phyloP scores from a whole-genome alignment of 1,284 basidiomycete genomes.

The Tilletia horrida region DNA sequence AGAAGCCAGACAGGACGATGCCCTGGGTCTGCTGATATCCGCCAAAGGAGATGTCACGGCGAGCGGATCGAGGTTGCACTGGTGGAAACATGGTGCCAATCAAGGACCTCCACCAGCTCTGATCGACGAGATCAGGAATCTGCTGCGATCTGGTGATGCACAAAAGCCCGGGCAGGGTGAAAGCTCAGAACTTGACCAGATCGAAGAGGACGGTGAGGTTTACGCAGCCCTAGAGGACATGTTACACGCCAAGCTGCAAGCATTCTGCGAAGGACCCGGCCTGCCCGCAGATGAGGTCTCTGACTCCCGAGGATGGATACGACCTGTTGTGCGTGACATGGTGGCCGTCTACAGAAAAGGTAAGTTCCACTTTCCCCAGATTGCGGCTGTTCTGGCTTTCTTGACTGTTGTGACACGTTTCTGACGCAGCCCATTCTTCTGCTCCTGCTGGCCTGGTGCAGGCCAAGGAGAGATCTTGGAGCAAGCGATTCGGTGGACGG shows the following conservation, averaged over 20 bases:
- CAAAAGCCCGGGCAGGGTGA: not conserved
- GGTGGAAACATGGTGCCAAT: not conserved
- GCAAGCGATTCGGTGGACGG: not conserved
- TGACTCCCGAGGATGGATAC: no score
- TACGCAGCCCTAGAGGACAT: not conserved
- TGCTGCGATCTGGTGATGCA: not conserved
- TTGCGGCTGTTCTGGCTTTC: no score
- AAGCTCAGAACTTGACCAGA: not conserved
- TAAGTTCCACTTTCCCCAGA: no score
- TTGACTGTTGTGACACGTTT: no score
- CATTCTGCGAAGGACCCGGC: not conserved
- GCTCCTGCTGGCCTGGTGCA: no score
- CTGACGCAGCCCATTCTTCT: no score
- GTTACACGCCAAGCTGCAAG: not conserved
- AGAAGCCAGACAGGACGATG: conserved; percentile 31
- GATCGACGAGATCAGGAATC: conserved; percentile 5
- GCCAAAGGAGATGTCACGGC: not conserved
- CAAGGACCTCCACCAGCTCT: conserved; percentile 2
- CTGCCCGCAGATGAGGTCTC: not conserved
- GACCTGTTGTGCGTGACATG: no score
- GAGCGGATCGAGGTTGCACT: conserved; percentile 1
- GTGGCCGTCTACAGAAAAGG: not conserved
- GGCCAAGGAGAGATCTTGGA: not conserved
- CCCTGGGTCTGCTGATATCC: conserved; percentile 28
- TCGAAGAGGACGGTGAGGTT: conserved; percentile 10